Percentiles rank a stretch among this genome's conserved stretches.
Evolutionary conservation across 306 rosid species (phyloP).

Genomic region (Gynostemma pentaphyllum): DNA sequence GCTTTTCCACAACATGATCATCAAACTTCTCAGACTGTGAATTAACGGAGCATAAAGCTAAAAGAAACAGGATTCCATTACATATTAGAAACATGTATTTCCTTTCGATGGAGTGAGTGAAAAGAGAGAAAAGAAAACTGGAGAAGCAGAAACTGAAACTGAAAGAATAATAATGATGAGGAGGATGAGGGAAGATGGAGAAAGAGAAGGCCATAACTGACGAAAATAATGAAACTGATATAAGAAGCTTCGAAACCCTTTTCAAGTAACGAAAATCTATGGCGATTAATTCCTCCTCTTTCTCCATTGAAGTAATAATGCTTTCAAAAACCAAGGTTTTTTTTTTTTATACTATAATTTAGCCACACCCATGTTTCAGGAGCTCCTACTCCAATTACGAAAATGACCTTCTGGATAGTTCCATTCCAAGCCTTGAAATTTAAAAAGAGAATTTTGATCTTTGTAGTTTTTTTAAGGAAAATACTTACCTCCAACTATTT

Average conservation of each 20-base stretch:
- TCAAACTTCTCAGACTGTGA: too few relatives aligned
- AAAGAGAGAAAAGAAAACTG: slow-evolving; percentile 33
- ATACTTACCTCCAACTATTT: too few relatives aligned
- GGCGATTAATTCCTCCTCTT: too few relatives aligned
- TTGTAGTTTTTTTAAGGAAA: too few relatives aligned
- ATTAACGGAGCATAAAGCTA: slow-evolving; percentile 28
- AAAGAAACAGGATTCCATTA: slow-evolving; percentile 52
- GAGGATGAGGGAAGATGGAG: slow-evolving; percentile 22
- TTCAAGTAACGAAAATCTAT: neutral
- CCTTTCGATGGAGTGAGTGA: slow-evolving; percentile 43
- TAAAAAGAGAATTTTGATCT: too few relatives aligned
- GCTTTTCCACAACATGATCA: neutral
- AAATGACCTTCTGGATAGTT: neutral
- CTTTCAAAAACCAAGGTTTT: neutral
- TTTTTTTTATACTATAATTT: neutral
- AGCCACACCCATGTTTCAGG: neutral
- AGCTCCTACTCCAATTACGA: neutral
- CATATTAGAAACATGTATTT: slow-evolving; percentile 64
- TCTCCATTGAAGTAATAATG: too few relatives aligned
- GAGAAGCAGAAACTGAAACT: slow-evolving; percentile 34
- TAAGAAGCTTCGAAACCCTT: neutral
- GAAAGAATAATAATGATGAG: too few relatives aligned
- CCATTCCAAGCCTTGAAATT: too few relatives aligned
- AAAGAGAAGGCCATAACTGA: neutral
- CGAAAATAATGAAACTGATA: neutral